Evolutionary conservation across 2,329 filamentous ascomycete genomes (phyloP).

Genomic region (Colletotrichum sp.): DNA sequence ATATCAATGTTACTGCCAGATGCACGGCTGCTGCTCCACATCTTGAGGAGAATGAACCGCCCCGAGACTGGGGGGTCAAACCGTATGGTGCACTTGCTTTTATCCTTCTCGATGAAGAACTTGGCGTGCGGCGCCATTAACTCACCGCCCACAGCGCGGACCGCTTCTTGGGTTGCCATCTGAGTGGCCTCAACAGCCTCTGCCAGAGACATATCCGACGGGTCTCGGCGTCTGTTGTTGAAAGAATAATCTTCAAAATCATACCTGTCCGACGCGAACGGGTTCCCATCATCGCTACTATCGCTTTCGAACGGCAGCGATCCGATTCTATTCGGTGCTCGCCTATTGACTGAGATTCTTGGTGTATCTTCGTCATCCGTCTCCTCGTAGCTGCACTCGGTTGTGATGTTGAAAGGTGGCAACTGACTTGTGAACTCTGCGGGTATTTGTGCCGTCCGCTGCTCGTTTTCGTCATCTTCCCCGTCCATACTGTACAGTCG

Average conservation of each 20-base stretch:
- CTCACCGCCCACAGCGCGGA: slow-evolving; percentile 61
- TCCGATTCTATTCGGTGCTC: slow-evolving; percentile 58
- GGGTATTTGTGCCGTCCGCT: slow-evolving; percentile 60
- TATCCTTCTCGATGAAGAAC: slow-evolving; percentile 84
- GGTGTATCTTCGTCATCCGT: slow-evolving; percentile 40
- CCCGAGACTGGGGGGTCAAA: slow-evolving; percentile 85
- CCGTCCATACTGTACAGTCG: slow-evolving; percentile 48
- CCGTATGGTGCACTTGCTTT: slow-evolving; percentile 84
- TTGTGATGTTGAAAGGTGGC: slow-evolving; percentile 60
- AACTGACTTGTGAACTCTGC: slow-evolving; percentile 55
- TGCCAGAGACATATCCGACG: slow-evolving; percentile 34
- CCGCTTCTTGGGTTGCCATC: slow-evolving; percentile 61
- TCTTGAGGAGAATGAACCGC: slow-evolving; percentile 84
- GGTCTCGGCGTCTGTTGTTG: slow-evolving; percentile 27
- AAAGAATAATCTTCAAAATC: slow-evolving; percentile 33
- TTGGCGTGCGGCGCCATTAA: slow-evolving; percentile 76
- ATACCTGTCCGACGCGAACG: slow-evolving; percentile 32
- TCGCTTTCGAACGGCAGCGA: slow-evolving; percentile 60
- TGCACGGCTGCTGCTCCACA: slow-evolving; percentile 80
- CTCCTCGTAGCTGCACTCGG: slow-evolving; percentile 67
- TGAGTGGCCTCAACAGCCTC: slow-evolving; percentile 53
- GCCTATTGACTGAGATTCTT: slow-evolving; percentile 33
- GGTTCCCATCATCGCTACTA: slow-evolving; percentile 41
- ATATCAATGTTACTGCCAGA: slow-evolving; percentile 81
- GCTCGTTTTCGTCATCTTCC: slow-evolving; percentile 48